Base-by-base conservation (phyloP, 2,329 filamentous ascomycete species). In the Ophiostoma pallidulum region DNA sequence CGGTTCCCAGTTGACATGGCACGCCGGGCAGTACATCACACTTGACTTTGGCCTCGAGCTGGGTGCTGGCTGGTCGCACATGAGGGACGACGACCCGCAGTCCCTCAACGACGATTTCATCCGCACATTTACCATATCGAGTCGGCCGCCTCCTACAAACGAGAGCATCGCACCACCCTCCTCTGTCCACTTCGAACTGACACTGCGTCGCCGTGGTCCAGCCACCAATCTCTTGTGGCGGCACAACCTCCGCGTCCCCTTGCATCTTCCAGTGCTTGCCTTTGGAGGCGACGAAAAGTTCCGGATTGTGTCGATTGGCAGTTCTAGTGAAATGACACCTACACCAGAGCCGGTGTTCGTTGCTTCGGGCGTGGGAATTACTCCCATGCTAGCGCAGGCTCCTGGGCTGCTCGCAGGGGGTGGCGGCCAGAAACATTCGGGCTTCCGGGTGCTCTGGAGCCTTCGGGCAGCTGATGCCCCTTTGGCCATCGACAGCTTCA, bases 21-120 rank as follows among this genome's bases (percentile, higher is more conserved):
- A 63, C 20, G 69, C 86, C 0, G 88, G 87, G 0, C 86, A 94
- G 58, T 86, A 92, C 63, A 75, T 86, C 16, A 88, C 85, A 1
- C 64, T 94, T 3, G 80, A 85, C 51, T 89, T 94, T 57, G 69
- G 73, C 12, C 62, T 70, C 0, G 80, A 90, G 56, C 67, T 94
- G 2, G 78, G 84, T 53, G 62, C 71, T 10, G 88, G 88, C 1
- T 94, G 88, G 62, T 77, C 74, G 41, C 89, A 94, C 60, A 94
- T 94, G 88, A 72, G 80, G 3, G 82, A 94, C 53, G 78, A 84
- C 49, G 86, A 94, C 54, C 88, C 88, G 5, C 73, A 74, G 53
- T 85, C 80, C 56, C 62, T 94, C 14, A 95, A 94, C 57, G 88
- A 94, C 59, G 87, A 95, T 60, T 90, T 79, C 52, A 70, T 92